Conservation (phyloP, 768 basidiomycete genomes). For the Rhodotorula diobovata region DNA sequence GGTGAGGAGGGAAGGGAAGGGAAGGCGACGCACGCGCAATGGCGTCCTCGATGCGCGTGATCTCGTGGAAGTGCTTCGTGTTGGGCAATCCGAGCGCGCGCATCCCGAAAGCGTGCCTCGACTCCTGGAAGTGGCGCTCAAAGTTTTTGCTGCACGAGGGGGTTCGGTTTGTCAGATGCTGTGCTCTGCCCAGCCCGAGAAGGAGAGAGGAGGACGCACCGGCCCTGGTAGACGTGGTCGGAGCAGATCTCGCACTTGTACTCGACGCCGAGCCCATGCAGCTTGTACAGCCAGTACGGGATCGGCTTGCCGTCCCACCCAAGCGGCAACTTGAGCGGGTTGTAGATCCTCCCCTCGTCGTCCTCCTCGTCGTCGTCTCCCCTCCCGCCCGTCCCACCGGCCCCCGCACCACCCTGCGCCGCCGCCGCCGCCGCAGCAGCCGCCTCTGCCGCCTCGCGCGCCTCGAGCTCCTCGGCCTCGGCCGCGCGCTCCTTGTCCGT, state of each 20-base stretch:
- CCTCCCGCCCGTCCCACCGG: background rate
- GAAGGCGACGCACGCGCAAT: constrained; percentile 66
- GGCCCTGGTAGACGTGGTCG: constrained; percentile 93
- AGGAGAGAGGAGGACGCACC: constrained; percentile 53
- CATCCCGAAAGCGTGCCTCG: constrained; percentile 96
- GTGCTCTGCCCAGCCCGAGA: background rate
- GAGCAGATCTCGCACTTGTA: constrained; percentile 97
- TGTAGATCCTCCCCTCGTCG: constrained; percentile 94
- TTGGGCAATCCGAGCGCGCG: constrained; percentile 93
- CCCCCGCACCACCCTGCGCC: background rate
- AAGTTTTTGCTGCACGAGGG: constrained; percentile 74
- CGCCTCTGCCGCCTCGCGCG: constrained; percentile 44
- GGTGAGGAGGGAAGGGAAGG: background rate
- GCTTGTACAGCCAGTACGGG: constrained; percentile 95
- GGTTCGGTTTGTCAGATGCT: no score
- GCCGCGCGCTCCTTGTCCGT: constrained; percentile 83
- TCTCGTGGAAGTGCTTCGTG: constrained; percentile 98
- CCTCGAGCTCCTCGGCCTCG: constrained; percentile 69
- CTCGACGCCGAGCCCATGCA: constrained; percentile 96
- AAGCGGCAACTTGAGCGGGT: constrained; percentile 90
- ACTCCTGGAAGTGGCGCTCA: constrained; percentile 95
- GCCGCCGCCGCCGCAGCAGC: constrained; percentile 33
- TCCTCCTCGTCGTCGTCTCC: constrained; percentile 63
- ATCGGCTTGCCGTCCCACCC: constrained; percentile 99
- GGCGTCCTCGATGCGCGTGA: constrained; percentile 93